Conservation (phyloP, 2,329 filamentous ascomycete genomes). For the Seiridium cupressi region DNA sequence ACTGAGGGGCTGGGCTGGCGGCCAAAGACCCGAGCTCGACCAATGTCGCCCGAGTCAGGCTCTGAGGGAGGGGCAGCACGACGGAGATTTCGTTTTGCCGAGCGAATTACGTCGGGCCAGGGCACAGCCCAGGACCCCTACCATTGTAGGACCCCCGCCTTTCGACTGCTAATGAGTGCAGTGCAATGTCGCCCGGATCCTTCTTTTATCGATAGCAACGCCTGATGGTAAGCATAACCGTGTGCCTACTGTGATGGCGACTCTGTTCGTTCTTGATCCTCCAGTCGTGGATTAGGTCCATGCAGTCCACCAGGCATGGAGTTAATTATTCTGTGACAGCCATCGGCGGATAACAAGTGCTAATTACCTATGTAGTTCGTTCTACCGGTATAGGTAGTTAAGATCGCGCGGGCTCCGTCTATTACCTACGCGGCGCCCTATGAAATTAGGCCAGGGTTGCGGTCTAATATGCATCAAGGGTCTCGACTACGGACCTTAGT, state of each 20-base stretch:
- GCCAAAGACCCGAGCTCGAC: background rate
- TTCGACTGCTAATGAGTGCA: no score
- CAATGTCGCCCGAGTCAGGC: background rate
- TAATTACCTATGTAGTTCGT: no score
- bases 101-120: background rate
- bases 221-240: slow-evolving; percentile 2
- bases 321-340: no score
- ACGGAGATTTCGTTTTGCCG: slow-evolving; percentile 6
- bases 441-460: no score
- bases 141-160: background rate
- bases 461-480: no score
- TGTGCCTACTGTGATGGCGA: background rate
- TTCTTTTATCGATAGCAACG: background rate
- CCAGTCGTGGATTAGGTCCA: background rate
- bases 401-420: no score
- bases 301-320: no score
- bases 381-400: no score
- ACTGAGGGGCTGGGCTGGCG: slow-evolving; percentile 5
- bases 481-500: no score
- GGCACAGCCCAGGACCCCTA: background rate
- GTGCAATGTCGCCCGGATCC: background rate
- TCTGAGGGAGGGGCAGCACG: background rate
- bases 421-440: no score
- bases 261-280: background rate
- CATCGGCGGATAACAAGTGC: no score